phyloP scores from a whole-genome alignment of 2,329 filamentous ascomycete genomes.

The Hypoxylon sp. region DNA sequence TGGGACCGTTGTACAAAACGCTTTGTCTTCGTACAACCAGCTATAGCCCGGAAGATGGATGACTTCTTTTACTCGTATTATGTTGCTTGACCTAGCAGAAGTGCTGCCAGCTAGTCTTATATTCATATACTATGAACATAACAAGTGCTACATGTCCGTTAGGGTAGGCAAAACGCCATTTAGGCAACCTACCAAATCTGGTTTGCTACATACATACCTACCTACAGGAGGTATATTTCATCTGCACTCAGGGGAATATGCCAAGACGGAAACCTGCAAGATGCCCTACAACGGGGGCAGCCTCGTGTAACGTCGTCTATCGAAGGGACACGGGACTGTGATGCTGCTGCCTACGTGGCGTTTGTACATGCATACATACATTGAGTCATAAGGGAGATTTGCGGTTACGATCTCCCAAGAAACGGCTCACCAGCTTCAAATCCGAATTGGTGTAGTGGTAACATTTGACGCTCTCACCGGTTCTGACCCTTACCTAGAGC shows the following conservation, averaged over 20 bases:
- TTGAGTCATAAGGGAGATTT: background rate
- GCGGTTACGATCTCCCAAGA: background rate
- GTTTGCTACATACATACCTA: too few relatives aligned
- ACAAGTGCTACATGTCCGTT: too few relatives aligned
- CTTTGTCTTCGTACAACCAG: background rate
- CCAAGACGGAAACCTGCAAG: background rate
- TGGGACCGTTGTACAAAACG: background rate
- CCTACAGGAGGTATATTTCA: too few relatives aligned
- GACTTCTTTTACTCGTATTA: background rate
- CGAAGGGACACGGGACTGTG: too few relatives aligned
- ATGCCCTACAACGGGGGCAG: background rate
- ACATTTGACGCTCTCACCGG: background rate
- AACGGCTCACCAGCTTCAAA: background rate
- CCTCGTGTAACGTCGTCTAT: background rate
- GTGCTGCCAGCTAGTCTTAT: background rate
- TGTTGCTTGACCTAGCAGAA: background rate
- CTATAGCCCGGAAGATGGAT: background rate
- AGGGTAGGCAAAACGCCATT: too few relatives aligned
- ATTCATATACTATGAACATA: too few relatives aligned
- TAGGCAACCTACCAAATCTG: too few relatives aligned
- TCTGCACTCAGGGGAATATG: background rate
- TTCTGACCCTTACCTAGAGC: background rate
- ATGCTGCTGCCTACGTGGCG: background rate
- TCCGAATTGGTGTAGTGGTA: conserved; percentile 6
- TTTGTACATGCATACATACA: background rate